A percentile compares a stretch with the other conserved stretches of the same genome.
Evolutionary conservation across 495 filamentous ascomycete genomes (phyloP).

Genomic region (Penicillium arizonense): DNA sequence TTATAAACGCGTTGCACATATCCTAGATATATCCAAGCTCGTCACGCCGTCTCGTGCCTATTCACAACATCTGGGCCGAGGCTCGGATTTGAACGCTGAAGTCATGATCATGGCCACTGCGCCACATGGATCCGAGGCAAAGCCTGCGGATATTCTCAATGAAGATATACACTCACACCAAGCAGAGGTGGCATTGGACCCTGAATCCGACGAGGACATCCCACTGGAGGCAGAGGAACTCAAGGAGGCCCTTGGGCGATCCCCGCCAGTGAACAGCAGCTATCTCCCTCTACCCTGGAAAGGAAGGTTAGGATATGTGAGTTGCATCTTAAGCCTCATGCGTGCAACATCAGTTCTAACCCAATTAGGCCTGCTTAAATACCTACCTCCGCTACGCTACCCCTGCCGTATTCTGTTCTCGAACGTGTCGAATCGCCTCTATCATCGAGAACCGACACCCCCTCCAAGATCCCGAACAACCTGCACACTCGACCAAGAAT

Average conservation of each 20-base stretch:
- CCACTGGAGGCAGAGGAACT: conserved; percentile 42
- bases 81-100: background rate
- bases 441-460: conserved; percentile 88
- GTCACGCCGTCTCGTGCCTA: background rate
- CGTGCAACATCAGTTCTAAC: background rate
- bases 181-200: conserved; percentile 32
- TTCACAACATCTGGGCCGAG: conserved; percentile 2
- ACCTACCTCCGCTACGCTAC: conserved; percentile 88
- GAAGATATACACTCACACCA: conserved; percentile 6
- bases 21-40: background rate
- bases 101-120: conserved; percentile 7
- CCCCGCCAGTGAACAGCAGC: conserved; percentile 79
- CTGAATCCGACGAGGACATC: conserved; percentile 49
- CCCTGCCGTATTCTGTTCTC: conserved; percentile 84
- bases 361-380: conserved; percentile 76
- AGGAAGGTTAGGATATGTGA: conserved; percentile 85
- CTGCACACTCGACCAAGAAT: conserved; percentile 79
- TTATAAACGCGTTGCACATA: background rate
- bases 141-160: conserved; percentile 23
- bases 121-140: conserved; percentile 1
- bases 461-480: conserved; percentile 68
- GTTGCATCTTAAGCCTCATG: conserved; percentile 22
- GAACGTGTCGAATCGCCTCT: conserved; percentile 87
- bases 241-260: conserved; percentile 52
- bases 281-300: conserved; percentile 92